A percentile compares a stretch with the other conserved stretches of the same genome.
Evolutionary conservation across 139 green algal genomes (phyloP).

Genomic region (Coelastrella sp.): DNA sequence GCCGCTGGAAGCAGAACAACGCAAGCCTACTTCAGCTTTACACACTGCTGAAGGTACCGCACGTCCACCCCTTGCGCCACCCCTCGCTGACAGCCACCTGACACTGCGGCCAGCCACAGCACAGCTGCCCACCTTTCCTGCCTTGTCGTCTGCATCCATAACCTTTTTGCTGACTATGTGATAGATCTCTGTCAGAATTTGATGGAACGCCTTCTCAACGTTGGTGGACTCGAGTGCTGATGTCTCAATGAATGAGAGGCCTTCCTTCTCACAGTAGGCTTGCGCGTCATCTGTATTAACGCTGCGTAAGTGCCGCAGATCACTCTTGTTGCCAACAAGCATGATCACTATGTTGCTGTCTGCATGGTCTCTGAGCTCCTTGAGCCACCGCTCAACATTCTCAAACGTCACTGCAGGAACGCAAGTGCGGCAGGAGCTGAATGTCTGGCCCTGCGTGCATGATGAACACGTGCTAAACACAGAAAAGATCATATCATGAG

Average conservation of each 20-base stretch:
- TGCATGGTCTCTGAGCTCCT: conserved; percentile 98
- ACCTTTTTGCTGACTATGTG: conserved; percentile 97
- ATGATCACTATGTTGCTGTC: conserved; percentile 99
- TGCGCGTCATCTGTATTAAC: conserved; percentile 95
- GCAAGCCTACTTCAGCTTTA: too few species aligned
- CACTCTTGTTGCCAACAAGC: conserved; percentile 99
- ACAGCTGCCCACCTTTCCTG: not conserved
- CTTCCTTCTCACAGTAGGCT: conserved; percentile 92
- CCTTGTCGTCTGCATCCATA: conserved; percentile 49
- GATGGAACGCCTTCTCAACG: conserved; percentile 98
- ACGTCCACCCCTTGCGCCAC: too few species aligned
- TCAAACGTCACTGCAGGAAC: conserved; percentile 91
- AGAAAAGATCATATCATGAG: not conserved
- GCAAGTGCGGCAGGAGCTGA: not conserved
- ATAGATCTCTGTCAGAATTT: conserved; percentile 99
- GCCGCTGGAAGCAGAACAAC: too few species aligned
- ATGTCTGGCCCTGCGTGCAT: not conserved
- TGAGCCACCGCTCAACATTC: conserved; percentile 99
- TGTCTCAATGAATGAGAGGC: conserved; percentile 98
- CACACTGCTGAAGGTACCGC: too few species aligned
- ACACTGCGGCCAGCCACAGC: not conserved
- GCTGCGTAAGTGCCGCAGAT: conserved; percentile 94
- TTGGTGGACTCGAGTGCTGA: conserved; percentile 98
- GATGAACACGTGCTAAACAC: not conserved
- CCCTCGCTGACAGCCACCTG: too few species aligned